Base-by-base conservation (phyloP, 2,329 filamentous ascomycete species). In the Claviceps pusilla region DNA sequence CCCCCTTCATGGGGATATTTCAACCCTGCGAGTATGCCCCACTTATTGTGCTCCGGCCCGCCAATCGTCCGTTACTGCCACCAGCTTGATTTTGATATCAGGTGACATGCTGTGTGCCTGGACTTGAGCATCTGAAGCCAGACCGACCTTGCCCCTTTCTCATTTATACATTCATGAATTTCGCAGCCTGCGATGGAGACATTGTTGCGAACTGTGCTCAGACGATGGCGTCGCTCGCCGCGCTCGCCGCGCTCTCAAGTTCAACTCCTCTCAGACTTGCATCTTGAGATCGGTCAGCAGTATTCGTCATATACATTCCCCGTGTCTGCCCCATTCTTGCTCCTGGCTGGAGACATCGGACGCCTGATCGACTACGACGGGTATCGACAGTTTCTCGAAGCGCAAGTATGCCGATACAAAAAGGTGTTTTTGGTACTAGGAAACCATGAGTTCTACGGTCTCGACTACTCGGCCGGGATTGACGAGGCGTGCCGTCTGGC, bases 371-470 rank as follows among this genome's bases (percentile, higher is more conserved):
- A 77, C 59, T 73, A 75, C 57, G 68, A 73, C 3, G 61, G 55
- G 1, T 76, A 76, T 60, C 65, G 70, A 3, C 55, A 56, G 4
- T 78, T 79, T 57, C 66, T 78, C 28, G 57, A 62, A 10, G 58
- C 58, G 4, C 74, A 75, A 54, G 68, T 66, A n/a, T 57, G 62
- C 19, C 65, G 66, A 3, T 78, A 71, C 57, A 62, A 71, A 7
- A 65, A 63, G 4, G 70, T 78, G 5, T 2, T 77, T 51, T 62
- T 77, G 1, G 68, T 78, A 0, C 67, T 78, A 2, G 77, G 75
- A 0, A 79, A 79, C 60, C 76, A 79, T 59, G 76, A 79, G 60
- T 78, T 78, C 60, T 77, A 76, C 59, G 69, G 69, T 35, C 63
- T 72, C 39, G 66, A 65, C 43, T 68, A 71, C 52, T 62, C 67